phyloP scores from a whole-genome alignment of 495 filamentous ascomycete genomes.

The Aspergillus sclerotioniger region DNA sequence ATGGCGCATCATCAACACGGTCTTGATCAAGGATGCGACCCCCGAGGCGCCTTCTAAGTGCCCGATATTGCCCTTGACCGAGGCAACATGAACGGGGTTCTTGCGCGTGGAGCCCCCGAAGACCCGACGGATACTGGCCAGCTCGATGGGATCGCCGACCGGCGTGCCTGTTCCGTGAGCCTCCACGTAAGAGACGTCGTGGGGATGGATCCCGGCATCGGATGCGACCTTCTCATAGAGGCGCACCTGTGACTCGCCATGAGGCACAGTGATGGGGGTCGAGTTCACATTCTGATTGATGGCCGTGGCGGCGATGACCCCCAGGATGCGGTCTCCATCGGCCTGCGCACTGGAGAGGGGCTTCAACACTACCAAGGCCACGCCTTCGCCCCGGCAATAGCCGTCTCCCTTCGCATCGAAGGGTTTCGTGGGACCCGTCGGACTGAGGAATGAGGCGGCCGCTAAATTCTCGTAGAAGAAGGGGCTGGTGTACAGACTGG shows the following conservation, averaged over 20 bases:
- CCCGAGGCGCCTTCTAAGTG: slow-evolving; percentile 49
- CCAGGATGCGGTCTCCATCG: slow-evolving; percentile 62
- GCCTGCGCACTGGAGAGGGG: slow-evolving; percentile 55
- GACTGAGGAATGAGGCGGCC: slow-evolving; percentile 34
- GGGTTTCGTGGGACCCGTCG: slow-evolving; percentile 56
- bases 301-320: slow-evolving; percentile 54
- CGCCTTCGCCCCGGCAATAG: slow-evolving; percentile 68
- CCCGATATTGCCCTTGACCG: slow-evolving; percentile 47
- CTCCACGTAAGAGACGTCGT: slow-evolving; percentile 64
- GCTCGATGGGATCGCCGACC: slow-evolving; percentile 65
- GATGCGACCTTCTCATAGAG: slow-evolving; percentile 55
- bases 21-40: slow-evolving; percentile 39
- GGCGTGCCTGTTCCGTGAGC: slow-evolving; percentile 73
- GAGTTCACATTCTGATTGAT: slow-evolving; percentile 64
- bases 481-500: slow-evolving; percentile 37
- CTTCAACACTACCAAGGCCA: slow-evolving; percentile 65
- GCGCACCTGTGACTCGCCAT: slow-evolving; percentile 55
- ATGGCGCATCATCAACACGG: slow-evolving; percentile 46
- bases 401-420: slow-evolving; percentile 69
- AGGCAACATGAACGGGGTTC: slow-evolving; percentile 23
- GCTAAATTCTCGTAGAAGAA: slow-evolving; percentile 28
- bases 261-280: slow-evolving; percentile 66
- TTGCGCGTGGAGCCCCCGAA: slow-evolving; percentile 23
- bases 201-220: slow-evolving; percentile 55
- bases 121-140: slow-evolving; percentile 29